phyloP scores from a whole-genome alignment of 257 asterid species.

The Thymus quinquecostatus region DNA sequence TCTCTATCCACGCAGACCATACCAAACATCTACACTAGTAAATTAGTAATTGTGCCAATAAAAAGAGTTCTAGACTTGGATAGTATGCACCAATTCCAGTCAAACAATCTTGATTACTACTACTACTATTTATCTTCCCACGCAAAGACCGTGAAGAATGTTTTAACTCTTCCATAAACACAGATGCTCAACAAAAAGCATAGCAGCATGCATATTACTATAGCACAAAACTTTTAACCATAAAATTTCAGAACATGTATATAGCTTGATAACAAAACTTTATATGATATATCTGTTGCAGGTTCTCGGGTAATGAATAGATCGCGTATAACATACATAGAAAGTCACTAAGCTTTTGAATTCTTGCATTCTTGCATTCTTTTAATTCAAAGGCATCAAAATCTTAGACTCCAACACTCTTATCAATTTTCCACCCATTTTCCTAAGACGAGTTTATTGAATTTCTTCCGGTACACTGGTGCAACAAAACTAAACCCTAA shows the following conservation, averaged over 20 bases:
- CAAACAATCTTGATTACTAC: neutral
- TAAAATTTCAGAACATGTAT: neutral
- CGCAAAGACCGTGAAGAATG: constrained; percentile 2
- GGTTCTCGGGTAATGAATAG: neutral
- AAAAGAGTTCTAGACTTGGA: neutral
- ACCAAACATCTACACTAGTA: neutral
- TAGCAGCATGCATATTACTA: neutral
- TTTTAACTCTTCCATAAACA: neutral
- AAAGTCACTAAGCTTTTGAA: constrained; percentile 6
- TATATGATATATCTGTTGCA: neutral
- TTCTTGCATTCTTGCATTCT: neutral
- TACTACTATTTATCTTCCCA: neutral
- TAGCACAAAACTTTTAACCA: constrained; percentile 12
- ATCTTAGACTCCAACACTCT: neutral
- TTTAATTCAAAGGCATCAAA: no score
- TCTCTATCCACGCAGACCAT: neutral
- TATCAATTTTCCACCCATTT: neutral
- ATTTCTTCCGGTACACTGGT: neutral
- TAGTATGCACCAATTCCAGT: neutral
- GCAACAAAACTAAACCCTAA: neutral
- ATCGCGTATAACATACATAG: neutral
- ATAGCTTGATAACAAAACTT: no score
- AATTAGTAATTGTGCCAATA: neutral
- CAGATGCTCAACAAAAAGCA: neutral
- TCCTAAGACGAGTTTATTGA: neutral